Conservation (phyloP, 2,329 filamentous ascomycete genomes). For the Colletotrichum sublineola region DNA sequence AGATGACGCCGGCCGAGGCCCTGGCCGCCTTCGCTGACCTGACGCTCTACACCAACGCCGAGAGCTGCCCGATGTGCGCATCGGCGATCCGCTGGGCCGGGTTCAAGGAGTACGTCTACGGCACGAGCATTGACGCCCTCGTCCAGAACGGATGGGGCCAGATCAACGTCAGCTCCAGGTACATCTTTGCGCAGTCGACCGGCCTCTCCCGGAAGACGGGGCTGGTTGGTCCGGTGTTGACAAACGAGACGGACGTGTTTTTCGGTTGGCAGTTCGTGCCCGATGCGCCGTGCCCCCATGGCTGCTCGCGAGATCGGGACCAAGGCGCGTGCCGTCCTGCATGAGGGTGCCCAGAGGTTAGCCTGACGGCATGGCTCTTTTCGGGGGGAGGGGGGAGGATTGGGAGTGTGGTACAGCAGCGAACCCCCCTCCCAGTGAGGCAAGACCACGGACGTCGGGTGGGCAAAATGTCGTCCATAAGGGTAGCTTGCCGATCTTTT, state of each 20-base stretch:
- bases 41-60: slow-evolving; percentile 69
- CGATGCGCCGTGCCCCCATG: slow-evolving; percentile 25
- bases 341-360: neutral
- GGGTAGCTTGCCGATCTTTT: neutral
- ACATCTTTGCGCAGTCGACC: slow-evolving; percentile 60
- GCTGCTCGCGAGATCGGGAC: slow-evolving; percentile 26
- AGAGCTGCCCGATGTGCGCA: slow-evolving; percentile 71
- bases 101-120: slow-evolving; percentile 68
- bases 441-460: neutral
- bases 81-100: slow-evolving; percentile 68
- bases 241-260: slow-evolving; percentile 66
- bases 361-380: neutral
- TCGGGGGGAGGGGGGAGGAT: too few species aligned
- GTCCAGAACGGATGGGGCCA: slow-evolving; percentile 64
- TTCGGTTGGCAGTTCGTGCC: slow-evolving; percentile 68
- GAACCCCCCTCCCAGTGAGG: slow-evolving; percentile 1
- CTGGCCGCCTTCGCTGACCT: slow-evolving; percentile 60
- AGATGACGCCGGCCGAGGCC: slow-evolving; percentile 55
- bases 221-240: slow-evolving; percentile 60
- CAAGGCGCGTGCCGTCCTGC: slow-evolving; percentile 15
- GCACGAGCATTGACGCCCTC: slow-evolving; percentile 62
- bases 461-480: neutral
- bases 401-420: neutral
- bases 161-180: slow-evolving; percentile 60
- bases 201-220: slow-evolving; percentile 53